Percentiles rank a stretch among this genome's conserved stretches.
These are phyloP conservation scores for Hypomyces rosellus DNA, from an alignment of 2,329 filamentous ascomycete species.

Conservation along the genomic window DNA sequence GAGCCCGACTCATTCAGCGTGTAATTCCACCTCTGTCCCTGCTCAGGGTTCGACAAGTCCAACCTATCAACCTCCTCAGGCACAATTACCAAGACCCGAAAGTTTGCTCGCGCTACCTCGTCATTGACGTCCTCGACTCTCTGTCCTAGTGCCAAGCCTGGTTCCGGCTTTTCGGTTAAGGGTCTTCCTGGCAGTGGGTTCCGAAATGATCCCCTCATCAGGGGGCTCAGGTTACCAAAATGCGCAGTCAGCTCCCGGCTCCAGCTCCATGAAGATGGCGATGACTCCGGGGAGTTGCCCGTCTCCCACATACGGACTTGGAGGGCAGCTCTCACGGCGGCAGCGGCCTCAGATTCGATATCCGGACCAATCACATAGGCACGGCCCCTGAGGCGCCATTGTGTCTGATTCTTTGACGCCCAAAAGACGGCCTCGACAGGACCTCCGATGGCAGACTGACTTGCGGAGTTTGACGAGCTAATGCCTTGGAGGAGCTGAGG, in stretches of 20 bases:
- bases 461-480: slow-evolving; percentile 22
- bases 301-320: slow-evolving; percentile 52
- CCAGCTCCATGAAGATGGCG: slow-evolving; percentile 62
- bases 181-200: slow-evolving; percentile 63
- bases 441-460: slow-evolving; percentile 54
- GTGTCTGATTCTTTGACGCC: slow-evolving; percentile 61
- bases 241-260: slow-evolving; percentile 71
- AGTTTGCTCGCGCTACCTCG: slow-evolving; percentile 63
- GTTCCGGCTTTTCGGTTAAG: slow-evolving; percentile 42
- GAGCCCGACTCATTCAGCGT: slow-evolving; percentile 43
- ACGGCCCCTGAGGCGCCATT: slow-evolving; percentile 78
- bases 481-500: slow-evolving; percentile 53
- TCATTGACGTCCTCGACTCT: slow-evolving; percentile 68
- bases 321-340: slow-evolving; percentile 54
- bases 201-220: slow-evolving; percentile 71
- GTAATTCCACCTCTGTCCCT: slow-evolving; percentile 61
- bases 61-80: slow-evolving; percentile 71
- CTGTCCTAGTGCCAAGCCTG: slow-evolving; percentile 46
- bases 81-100: slow-evolving; percentile 75
- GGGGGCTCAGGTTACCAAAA: slow-evolving; percentile 82
- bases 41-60: slow-evolving; percentile 62
- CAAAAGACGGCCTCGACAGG: slow-evolving; percentile 81
- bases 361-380: slow-evolving; percentile 71
- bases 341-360: slow-evolving; percentile 39
- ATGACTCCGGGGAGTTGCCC: slow-evolving; percentile 7